Percentiles rank a stretch among this genome's conserved stretches.
These are phyloP conservation scores for Colletotrichum orchidophilum DNA, from an alignment of 2,329 filamentous ascomycete species.

Conservation along the genomic window DNA sequence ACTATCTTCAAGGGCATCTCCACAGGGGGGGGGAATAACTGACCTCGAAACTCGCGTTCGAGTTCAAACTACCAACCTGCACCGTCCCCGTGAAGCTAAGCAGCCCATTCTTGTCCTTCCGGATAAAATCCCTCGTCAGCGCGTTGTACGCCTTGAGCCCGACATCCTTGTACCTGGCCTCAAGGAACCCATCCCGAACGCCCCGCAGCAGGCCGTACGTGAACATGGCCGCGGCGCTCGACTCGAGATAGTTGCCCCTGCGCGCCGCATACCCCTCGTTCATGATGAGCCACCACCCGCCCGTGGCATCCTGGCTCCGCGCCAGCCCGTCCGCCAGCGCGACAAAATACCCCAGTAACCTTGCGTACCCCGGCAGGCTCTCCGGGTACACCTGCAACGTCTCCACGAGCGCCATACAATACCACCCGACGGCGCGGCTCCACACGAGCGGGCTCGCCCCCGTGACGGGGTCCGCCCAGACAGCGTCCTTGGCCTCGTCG, in stretches of 20 bases:
- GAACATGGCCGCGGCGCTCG: slow-evolving; percentile 68
- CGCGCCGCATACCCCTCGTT: slow-evolving; percentile 55
- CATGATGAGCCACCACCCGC: slow-evolving; percentile 69
- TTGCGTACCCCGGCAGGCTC: slow-evolving; percentile 45
- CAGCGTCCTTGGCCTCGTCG: slow-evolving; percentile 56
- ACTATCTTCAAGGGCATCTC: background rate
- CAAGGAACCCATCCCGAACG: slow-evolving; percentile 42
- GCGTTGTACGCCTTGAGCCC: slow-evolving; percentile 46
- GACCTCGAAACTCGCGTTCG: slow-evolving; percentile 60
- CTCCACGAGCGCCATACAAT: slow-evolving; percentile 60
- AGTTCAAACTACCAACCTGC: slow-evolving; percentile 59
- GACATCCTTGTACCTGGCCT: slow-evolving; percentile 46
- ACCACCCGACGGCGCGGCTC: slow-evolving; percentile 65
- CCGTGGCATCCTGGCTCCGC: slow-evolving; percentile 50
- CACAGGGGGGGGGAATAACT: slow-evolving; percentile 12
- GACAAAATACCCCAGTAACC: slow-evolving; percentile 50
- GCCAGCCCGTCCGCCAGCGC: slow-evolving; percentile 53
- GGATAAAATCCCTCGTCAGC: slow-evolving; percentile 55
- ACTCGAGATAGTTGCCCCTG: slow-evolving; percentile 68
- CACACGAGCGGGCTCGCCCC: slow-evolving; percentile 63
- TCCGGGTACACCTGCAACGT: slow-evolving; percentile 56
- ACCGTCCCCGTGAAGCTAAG: slow-evolving; percentile 62
- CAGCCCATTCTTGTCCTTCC: slow-evolving; percentile 55
- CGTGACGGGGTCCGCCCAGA: slow-evolving; percentile 60
- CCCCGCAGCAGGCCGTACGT: slow-evolving; percentile 60